These are phyloP conservation scores for Ceratocystis ficicola DNA, from an alignment of 2,329 filamentous ascomycete genomes.

Conservation along the genomic window DNA sequence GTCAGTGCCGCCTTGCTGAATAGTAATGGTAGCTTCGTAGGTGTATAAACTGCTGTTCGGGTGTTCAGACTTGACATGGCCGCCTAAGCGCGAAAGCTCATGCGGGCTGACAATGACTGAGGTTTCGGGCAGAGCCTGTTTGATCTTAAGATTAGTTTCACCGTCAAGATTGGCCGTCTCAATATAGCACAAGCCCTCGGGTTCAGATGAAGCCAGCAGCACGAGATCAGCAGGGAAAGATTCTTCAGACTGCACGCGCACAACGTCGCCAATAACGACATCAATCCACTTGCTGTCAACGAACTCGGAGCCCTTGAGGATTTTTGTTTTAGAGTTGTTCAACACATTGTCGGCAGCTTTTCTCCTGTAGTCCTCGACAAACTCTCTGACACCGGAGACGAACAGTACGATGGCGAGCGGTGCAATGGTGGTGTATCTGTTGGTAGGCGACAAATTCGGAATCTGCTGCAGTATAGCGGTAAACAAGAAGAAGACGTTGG, in stretches of 20 bases:
- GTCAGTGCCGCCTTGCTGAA: slow-evolving; percentile 80
- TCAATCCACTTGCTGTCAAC: slow-evolving; percentile 87
- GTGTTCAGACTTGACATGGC: slow-evolving; percentile 83
- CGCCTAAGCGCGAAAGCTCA: slow-evolving; percentile 74
- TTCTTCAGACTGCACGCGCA: slow-evolving; percentile 87
- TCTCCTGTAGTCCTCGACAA: slow-evolving; percentile 84
- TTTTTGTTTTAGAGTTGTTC: slow-evolving; percentile 74
- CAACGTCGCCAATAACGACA: slow-evolving; percentile 80
- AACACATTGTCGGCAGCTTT: slow-evolving; percentile 75
- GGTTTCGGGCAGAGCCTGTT: slow-evolving; percentile 91
- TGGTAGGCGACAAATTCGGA: slow-evolving; percentile 85
- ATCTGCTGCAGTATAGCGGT: slow-evolving; percentile 92
- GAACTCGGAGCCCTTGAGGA: slow-evolving; percentile 74
- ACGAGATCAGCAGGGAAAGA: slow-evolving; percentile 91
- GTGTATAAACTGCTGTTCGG: slow-evolving; percentile 98
- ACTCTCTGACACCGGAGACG: slow-evolving; percentile 91
- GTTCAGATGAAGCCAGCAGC: slow-evolving; percentile 85
- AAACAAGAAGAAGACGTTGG: slow-evolving; percentile 98
- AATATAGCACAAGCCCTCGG: slow-evolving; percentile 95
- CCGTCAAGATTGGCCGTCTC: slow-evolving; percentile 96
- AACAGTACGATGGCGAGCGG: slow-evolving; percentile 80
- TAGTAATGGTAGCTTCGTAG: slow-evolving; percentile 89
- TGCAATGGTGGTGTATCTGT: slow-evolving; percentile 89
- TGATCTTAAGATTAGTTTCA: slow-evolving; percentile 97
- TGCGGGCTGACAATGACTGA: slow-evolving; percentile 71